Percentiles rank a stretch among this genome's conserved stretches.
phyloP scores from a whole-genome alignment of 2,329 filamentous ascomycete species.

The Teratosphaeriaceae sp. region DNA sequence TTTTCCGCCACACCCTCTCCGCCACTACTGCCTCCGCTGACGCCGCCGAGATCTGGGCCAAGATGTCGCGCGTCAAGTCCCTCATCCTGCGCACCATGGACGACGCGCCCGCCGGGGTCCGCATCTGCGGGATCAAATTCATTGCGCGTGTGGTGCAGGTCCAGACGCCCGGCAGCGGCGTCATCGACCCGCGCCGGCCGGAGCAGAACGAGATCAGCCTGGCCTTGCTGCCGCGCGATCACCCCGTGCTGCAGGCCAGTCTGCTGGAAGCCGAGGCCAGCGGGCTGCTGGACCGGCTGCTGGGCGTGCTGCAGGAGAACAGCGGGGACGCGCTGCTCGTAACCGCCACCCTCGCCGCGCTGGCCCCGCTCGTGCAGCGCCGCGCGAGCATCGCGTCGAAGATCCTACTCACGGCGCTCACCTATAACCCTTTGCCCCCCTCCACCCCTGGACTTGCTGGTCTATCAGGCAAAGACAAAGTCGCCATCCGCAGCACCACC shows the following conservation, averaged over 20 bases:
- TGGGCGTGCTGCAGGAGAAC: constrained; percentile 79
- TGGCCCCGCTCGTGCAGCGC: constrained; percentile 75
- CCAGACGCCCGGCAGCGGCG: constrained; percentile 80
- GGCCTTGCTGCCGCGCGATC: constrained; percentile 74
- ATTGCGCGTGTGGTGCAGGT: constrained; percentile 87
- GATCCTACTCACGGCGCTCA: constrained; percentile 76
- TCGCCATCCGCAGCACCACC: constrained; percentile 89
- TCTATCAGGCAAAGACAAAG: constrained; percentile 57
- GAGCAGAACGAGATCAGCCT: constrained; percentile 80
- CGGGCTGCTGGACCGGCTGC: constrained; percentile 80
- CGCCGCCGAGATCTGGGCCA: constrained; percentile 69
- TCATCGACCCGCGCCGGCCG: constrained; percentile 76
- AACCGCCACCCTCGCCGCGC: constrained; percentile 83
- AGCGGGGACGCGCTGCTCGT: constrained; percentile 77
- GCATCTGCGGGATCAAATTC: constrained; percentile 96
- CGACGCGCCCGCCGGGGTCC: constrained; percentile 64
- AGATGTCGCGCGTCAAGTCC: constrained; percentile 81
- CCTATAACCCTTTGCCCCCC: constrained; percentile 84
- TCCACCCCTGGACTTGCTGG: constrained; percentile 36
- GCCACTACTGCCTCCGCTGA: no score
- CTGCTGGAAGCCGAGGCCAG: constrained; percentile 89
- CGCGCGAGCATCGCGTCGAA: constrained; percentile 76
- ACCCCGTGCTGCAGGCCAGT: constrained; percentile 69
- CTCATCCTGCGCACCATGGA: constrained; percentile 89
- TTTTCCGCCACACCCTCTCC: constrained; percentile 87